Evolutionary conservation across 805 yeast species (phyloP), one percentile per base, ranked within the genome.

Genomic region (Hanseniaspora osmophila): DNA sequence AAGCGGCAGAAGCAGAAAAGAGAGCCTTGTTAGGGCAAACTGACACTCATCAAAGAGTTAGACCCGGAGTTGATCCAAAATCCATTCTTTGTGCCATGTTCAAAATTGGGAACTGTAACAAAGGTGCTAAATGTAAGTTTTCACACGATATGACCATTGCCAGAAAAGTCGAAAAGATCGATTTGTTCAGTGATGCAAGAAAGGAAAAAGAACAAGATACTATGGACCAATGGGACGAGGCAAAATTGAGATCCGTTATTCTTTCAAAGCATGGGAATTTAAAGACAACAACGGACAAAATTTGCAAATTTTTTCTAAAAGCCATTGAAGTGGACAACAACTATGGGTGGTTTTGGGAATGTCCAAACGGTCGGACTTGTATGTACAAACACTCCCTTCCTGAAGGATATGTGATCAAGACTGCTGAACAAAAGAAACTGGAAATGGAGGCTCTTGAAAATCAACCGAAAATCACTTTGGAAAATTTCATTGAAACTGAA

Each of bases 321-420:
- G 97, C 98, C 0, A 96, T 92, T 47, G 99, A 92, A 61, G 19
- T 45, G 43, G 86, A 87, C 59, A 92, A 90, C 48, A 90, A 90
- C 61, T 92, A 92, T 61, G 98, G 98, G 59, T 92, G 98, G 98
- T 88, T 92, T 66, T 92, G 98, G 98, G 72, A 74, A 17, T 92
- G 98, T 69, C 98, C 98, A 27, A 85, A 85, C 54, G 88, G 90
- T 37, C 96, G 95, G 52, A 77, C 82, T 49, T 92, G 99, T 75
- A 90, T 81, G 70, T 92, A 92, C 69, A 80, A 77, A 64, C 99
- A 92, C 65, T 83, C 96, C 9, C 71, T 92, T 58, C 99, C 99
- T 37, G 88, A 94, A 41, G 99, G 98, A 1, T 94, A 87, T 64
- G 94, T 85, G 48, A 75, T 92, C 67, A 92, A 92, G 72, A 94